phyloP scores from a whole-genome alignment of 2,329 filamentous ascomycete species.

The Ophiocordyceps camponoti-floridani region DNA sequence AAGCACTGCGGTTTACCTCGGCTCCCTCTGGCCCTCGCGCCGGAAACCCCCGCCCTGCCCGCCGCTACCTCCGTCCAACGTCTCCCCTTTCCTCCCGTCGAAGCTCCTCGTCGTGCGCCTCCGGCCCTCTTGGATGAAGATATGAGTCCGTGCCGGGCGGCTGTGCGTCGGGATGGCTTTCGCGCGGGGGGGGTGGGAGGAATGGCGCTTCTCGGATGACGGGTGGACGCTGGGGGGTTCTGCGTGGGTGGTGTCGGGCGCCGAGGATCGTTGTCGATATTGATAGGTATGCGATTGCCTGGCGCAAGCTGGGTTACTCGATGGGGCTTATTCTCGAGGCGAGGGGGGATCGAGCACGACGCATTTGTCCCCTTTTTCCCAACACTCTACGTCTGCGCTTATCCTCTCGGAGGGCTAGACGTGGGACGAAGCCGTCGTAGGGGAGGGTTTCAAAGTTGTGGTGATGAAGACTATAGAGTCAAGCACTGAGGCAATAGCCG shows the following conservation, averaged over 20 bases:
- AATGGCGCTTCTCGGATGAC: conserved; percentile 16
- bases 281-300: conserved; percentile 98
- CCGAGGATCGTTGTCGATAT: conserved; percentile 70
- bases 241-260: conserved; percentile 23
- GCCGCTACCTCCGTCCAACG: conserved; percentile 23
- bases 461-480: conserved; percentile 98
- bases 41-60: conserved; percentile 18
- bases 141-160: conserved; percentile 51
- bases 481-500: conserved; percentile 67
- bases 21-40: conserved; percentile 33
- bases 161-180: conserved; percentile 4
- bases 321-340: conserved; percentile 99
- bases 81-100: conserved; percentile 1
- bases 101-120: conserved; percentile 17
- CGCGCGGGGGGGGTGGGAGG: conserved; percentile 3
- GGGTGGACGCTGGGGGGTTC: conserved; percentile 21
- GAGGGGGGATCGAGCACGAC: conserved; percentile 41
- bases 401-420: conserved; percentile 2
- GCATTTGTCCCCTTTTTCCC: conserved; percentile 6
- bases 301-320: conserved; percentile 63
- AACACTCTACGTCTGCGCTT: conserved; percentile 19
- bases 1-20: conserved; percentile 88
- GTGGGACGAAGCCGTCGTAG: no score
- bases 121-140: conserved; percentile 59
- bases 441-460: conserved; percentile 52